Evolutionary conservation across 2,329 filamentous ascomycete genomes (phyloP).

Genomic region (Pestalotiopsis sp.): DNA sequence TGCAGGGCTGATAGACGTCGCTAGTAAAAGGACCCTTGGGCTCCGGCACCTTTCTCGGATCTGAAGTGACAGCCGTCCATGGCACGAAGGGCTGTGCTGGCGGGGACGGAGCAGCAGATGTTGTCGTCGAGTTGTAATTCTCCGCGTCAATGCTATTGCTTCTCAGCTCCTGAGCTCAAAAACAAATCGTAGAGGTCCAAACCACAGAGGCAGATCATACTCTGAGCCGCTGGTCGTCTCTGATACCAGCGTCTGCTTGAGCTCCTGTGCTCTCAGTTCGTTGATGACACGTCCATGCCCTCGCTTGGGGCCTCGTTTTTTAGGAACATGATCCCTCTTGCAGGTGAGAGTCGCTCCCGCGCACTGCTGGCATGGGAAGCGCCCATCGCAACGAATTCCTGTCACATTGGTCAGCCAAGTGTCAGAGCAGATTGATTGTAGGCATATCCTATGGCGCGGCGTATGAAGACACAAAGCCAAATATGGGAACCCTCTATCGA

Average conservation of each 20-base stretch:
- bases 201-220: slow-evolving; percentile 7
- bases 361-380: slow-evolving; percentile 63
- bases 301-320: slow-evolving; percentile 66
- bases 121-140: slow-evolving; percentile 13
- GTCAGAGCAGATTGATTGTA: background rate
- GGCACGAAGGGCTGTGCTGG: slow-evolving; percentile 28
- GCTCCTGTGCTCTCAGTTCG: slow-evolving; percentile 56
- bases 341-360: slow-evolving; percentile 60
- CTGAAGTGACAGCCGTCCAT: slow-evolving; percentile 32
- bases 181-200: background rate
- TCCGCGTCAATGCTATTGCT: slow-evolving; percentile 14
- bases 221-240: slow-evolving; percentile 16
- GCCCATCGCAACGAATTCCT: slow-evolving; percentile 49
- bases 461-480: too few species aligned
- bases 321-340: slow-evolving; percentile 66
- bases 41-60: slow-evolving; percentile 34
- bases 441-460: background rate
- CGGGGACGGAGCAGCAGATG: slow-evolving; percentile 22
- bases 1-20: slow-evolving; percentile 44
- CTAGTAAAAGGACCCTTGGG: slow-evolving; percentile 41
- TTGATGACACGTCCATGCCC: slow-evolving; percentile 66
- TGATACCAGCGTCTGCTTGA: slow-evolving; percentile 36
- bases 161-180: background rate
- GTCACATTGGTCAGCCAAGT: background rate
- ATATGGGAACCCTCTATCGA: too few species aligned